These are phyloP conservation scores for Xylariaceae sp. DNA, from an alignment of 2,329 filamentous ascomycete genomes.

Conservation along the genomic window DNA sequence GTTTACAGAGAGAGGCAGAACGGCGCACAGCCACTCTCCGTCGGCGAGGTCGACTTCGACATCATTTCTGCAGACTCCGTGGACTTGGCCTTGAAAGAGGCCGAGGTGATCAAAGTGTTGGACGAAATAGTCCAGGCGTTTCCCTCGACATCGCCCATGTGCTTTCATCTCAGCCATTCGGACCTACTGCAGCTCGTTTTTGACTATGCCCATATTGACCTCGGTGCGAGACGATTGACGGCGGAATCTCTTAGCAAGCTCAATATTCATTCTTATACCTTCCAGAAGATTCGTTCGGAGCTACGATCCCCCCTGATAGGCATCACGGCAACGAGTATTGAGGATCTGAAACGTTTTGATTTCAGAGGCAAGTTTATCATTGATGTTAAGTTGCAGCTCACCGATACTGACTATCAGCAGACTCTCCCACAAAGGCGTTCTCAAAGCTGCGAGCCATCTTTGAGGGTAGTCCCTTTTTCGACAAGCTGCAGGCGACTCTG, in stretches of 20 bases:
- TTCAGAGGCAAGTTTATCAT: slow-evolving; percentile 62
- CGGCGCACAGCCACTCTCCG: slow-evolving; percentile 76
- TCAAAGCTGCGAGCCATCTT: slow-evolving; percentile 56
- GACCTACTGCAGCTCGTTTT: slow-evolving; percentile 84
- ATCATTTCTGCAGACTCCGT: slow-evolving; percentile 80
- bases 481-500: slow-evolving; percentile 71
- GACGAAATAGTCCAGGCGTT: slow-evolving; percentile 85
- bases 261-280: slow-evolving; percentile 75
- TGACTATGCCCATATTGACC: slow-evolving; percentile 77
- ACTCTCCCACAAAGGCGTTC: slow-evolving; percentile 53
- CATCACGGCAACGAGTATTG: slow-evolving; percentile 81
- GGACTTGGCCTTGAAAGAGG: slow-evolving; percentile 85
- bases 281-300: slow-evolving; percentile 78
- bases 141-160: slow-evolving; percentile 73
- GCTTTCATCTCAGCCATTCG: slow-evolving; percentile 86
- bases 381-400: background rate
- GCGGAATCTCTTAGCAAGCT: slow-evolving; percentile 84
- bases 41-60: slow-evolving; percentile 93
- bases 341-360: slow-evolving; percentile 87
- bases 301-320: slow-evolving; percentile 77
- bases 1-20: slow-evolving; percentile 78
- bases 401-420: slow-evolving; percentile 28
- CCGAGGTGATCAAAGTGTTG: slow-evolving; percentile 87
- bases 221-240: slow-evolving; percentile 62
- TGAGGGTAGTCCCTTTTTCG: slow-evolving; percentile 62